These are phyloP conservation scores for Hyaloscypha variabilis DNA, from an alignment of 495 filamentous ascomycete genomes.

Conservation along the genomic window DNA sequence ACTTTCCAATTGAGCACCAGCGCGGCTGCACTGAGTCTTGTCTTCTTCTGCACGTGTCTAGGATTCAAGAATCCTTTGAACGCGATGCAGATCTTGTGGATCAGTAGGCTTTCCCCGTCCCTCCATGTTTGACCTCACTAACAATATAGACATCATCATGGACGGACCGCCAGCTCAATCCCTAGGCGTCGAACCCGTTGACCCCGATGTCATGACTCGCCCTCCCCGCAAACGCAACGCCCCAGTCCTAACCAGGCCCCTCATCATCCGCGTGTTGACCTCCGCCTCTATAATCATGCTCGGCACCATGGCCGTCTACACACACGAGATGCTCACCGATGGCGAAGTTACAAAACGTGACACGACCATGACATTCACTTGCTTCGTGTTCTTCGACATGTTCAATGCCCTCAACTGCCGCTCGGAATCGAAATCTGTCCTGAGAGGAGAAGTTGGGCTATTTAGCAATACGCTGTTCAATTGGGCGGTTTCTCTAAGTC, in stretches of 20 bases:
- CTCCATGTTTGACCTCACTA: slow-evolving; percentile 2
- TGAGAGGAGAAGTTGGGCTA: slow-evolving; percentile 80
- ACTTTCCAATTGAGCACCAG: slow-evolving; percentile 98
- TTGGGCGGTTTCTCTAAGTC: slow-evolving; percentile 81
- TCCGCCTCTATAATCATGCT: slow-evolving; percentile 87
- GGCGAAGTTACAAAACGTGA: slow-evolving; percentile 86
- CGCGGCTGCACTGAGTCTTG: slow-evolving; percentile 88
- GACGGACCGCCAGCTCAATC: slow-evolving; percentile 97
- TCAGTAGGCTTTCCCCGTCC: slow-evolving; percentile 67
- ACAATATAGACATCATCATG: slow-evolving; percentile 88
- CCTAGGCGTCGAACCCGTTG: slow-evolving; percentile 92
- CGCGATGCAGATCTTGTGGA: slow-evolving; percentile 99
- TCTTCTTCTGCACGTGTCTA: slow-evolving; percentile 86
- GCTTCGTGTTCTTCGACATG: slow-evolving; percentile 99
- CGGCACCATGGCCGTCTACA: slow-evolving; percentile 89
- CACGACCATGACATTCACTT: slow-evolving; percentile 99
- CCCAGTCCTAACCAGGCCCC: slow-evolving; percentile 79
- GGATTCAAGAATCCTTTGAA: slow-evolving; percentile 95
- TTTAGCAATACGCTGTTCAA: slow-evolving; percentile 94
- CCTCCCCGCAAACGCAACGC: slow-evolving; percentile 85
- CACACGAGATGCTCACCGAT: slow-evolving; percentile 80
- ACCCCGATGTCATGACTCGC: slow-evolving; percentile 89
- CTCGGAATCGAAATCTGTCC: slow-evolving; percentile 84
- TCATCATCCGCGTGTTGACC: slow-evolving; percentile 84
- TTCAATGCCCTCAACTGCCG: slow-evolving; percentile 95